These are phyloP conservation scores for Sugiyamaella castrensis DNA, from an alignment of 1,139 yeast genomes.

Conservation along the genomic window DNA sequence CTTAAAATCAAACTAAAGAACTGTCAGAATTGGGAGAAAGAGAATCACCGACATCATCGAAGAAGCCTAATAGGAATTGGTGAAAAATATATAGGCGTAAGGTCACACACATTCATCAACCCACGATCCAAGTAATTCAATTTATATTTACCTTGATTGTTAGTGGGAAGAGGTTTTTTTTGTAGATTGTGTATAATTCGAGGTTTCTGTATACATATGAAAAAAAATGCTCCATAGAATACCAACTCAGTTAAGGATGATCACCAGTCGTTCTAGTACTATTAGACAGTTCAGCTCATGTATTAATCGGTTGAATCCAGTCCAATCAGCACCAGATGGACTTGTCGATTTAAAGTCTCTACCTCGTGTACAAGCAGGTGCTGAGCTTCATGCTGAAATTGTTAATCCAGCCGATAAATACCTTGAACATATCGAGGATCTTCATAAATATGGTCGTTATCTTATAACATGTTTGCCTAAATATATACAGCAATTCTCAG, in stretches of 20 bases:
- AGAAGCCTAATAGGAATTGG: no score
- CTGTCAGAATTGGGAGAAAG: no score
- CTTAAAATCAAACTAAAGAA: no score
- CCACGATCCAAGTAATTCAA: no score
- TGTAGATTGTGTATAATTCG: no score
- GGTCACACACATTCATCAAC: no score
- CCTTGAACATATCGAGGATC: conserved; percentile 63
- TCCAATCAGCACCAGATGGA: conserved; percentile 36
- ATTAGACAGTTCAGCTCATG: conserved; percentile 15
- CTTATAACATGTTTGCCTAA: conserved; percentile 78
- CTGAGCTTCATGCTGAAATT: conserved; percentile 52
- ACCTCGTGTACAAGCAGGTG: conserved; percentile 38
- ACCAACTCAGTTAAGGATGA: conserved; percentile 8
- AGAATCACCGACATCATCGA: no score
- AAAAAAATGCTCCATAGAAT: conserved; percentile 11
- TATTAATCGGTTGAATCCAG: conserved; percentile 14
- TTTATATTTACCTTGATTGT: no score
- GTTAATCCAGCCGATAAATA: conserved; percentile 79
- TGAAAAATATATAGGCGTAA: no score
- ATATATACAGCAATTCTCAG: conserved; percentile 77
- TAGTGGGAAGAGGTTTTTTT: no score
- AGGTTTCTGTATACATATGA: neutral
- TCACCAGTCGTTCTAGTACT: neutral
- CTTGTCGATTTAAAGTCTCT: conserved; percentile 32
- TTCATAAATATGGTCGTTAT: conserved; percentile 81